Evolutionary conservation across 2,329 filamentous ascomycete species (phyloP).

Genomic region (Alternaria novae-zelandiae): DNA sequence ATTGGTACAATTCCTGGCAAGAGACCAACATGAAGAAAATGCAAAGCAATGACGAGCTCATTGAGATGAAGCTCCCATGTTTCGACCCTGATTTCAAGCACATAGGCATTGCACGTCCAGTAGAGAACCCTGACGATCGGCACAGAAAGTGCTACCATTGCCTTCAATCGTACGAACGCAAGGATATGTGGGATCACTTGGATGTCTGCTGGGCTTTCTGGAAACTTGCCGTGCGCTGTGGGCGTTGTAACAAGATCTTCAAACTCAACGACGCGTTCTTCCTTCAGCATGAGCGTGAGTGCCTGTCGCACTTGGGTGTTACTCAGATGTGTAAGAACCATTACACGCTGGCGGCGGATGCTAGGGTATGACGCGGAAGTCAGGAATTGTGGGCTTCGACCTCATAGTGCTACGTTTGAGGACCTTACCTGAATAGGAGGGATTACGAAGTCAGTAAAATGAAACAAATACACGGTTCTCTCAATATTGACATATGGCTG

Average conservation of each 20-base stretch:
- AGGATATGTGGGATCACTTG: not conserved
- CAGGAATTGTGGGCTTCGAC: not conserved
- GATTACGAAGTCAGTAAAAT: not conserved
- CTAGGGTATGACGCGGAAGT: too few relatives aligned
- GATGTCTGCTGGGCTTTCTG: not conserved
- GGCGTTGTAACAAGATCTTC: not conserved
- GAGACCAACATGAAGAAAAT: too few relatives aligned
- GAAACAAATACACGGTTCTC: not conserved
- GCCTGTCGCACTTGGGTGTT: not conserved
- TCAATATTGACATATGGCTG: not conserved
- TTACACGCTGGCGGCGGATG: not conserved
- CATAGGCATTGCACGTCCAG: not conserved
- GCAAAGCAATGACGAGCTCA: not conserved
- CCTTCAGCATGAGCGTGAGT: not conserved
- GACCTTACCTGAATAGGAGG: not conserved
- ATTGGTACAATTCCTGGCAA: not conserved
- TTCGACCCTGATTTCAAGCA: not conserved
- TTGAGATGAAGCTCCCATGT: not conserved
- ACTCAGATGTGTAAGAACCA: not conserved
- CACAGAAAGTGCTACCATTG: not conserved
- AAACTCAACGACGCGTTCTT: not conserved
- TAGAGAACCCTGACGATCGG: not conserved
- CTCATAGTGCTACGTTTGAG: not conserved
- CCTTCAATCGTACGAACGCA: not conserved
- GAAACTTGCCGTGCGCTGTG: not conserved